A percentile compares a stretch with the other conserved stretches of the same genome.
phyloP scores from a whole-genome alignment of 192 early-diverging fungal genomes.

The Linnemannia hyalina region DNA sequence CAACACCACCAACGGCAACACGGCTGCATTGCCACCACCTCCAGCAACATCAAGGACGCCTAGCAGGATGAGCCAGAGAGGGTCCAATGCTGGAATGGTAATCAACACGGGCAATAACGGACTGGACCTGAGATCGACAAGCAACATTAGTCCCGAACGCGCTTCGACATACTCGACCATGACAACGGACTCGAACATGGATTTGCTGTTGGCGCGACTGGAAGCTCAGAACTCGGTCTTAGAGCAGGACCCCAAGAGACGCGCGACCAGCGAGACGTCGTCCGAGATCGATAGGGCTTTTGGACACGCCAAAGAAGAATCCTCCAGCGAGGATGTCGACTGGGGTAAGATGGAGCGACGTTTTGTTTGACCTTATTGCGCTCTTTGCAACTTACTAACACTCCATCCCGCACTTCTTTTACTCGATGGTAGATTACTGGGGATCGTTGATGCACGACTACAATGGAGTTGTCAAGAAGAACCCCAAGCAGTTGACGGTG shows the following conservation, averaged over 20 bases:
- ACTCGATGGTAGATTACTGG: slow-evolving; percentile 88
- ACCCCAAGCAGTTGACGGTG: slow-evolving; percentile 82
- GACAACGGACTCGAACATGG: slow-evolving; percentile 65
- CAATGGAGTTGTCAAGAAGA: slow-evolving; percentile 80
- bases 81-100: slow-evolving; percentile 21
- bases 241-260: slow-evolving; percentile 66
- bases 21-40: slow-evolving; percentile 4
- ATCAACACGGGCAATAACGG: slow-evolving; percentile 16
- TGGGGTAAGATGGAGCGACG: slow-evolving; percentile 72
- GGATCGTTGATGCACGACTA: slow-evolving; percentile 92
- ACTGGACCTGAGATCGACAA: slow-evolving; percentile 27
- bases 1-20: neutral
- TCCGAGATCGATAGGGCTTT: slow-evolving; percentile 55
- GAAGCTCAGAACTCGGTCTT: slow-evolving; percentile 75
- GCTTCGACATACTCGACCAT: slow-evolving; percentile 50
- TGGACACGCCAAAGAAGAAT: slow-evolving; percentile 57
- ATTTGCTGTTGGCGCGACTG: slow-evolving; percentile 72
- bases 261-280: slow-evolving; percentile 47
- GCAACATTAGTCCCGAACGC: slow-evolving; percentile 39
- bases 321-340: slow-evolving; percentile 67
- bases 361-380: neutral
- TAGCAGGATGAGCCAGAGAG: slow-evolving; percentile 29
- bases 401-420: slow-evolving; percentile 3
- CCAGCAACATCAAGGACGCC: slow-evolving; percentile 22
- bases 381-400: neutral